Base-by-base conservation (phyloP, 1,139 yeast species). In the Pichia kudriavzevii region DNA sequence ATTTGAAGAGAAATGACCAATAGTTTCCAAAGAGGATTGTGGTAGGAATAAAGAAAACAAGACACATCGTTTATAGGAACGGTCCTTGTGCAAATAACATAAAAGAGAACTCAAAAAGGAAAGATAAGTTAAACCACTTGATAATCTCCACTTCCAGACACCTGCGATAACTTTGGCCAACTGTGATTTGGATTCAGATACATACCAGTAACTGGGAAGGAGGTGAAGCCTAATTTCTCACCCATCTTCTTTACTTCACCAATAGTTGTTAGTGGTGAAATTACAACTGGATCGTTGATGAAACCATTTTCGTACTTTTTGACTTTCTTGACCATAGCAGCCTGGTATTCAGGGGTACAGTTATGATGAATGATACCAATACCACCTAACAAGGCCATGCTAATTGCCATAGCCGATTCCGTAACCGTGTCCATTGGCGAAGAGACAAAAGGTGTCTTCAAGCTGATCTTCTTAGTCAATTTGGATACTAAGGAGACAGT, bases 401-500 rank as follows among this genome's bases (percentile, higher is more conserved):
- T 79, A 53, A 93, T 91, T 48, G 98, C 98, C 98, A 91, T 91
- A 44, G 79, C 82, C 45, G 87, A 69, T 69, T 91, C 98, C 41
- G 98, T 93, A 45, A 91, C 98, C 35, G 98, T 91, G 64, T 91
- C 98, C 98, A 91, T 91, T 52, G 98, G 98, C 55, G 96, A 85
- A 25, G 97, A 88, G 45, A 91, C 91, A 52, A 91, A 83, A 44
- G 98, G 98, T 35, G 95, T 69, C 67, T 82, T 87, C 64, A 91
- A 71, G 39, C 93, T 66, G 67, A 91, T 91, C 57, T 80, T 81
- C 69, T 82, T 87, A 58, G 98, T 87, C 61, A 91, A 71, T 61
- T 73, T 81, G 47, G 95, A 73, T 53, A 87, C 95, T 57, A 88
- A 70, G 39, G 67, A 64, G 41, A 91, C 97, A 23, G 52, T 64